Base-by-base conservation (phyloP, 1,284 basidiomycete genomes). In the Fomitiporia mediterranea region DNA sequence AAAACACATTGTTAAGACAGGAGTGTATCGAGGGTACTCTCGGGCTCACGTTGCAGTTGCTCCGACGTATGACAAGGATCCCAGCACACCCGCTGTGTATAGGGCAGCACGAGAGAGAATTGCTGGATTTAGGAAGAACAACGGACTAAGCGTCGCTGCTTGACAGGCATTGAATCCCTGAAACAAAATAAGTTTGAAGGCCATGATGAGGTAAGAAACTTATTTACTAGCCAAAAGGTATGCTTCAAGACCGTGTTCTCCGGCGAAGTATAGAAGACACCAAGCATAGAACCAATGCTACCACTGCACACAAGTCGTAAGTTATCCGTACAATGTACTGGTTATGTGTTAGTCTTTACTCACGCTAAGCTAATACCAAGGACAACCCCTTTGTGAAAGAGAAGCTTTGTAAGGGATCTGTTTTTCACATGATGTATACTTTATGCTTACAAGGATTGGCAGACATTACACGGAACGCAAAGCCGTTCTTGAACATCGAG, bases 21-120 rank as follows among this genome's bases (percentile, higher is more conserved):
- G 37, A 54, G 21, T 44, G 27, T 3, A 56, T 42, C 28, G 44
- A 6, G 21, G 38, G n/a, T 13, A 51, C 9, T 11, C 17, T 30
- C 32, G 32, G 37, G 68, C 79, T 62, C 61, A 84, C 86, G 76
- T 86, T 28, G 93, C 93, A 17, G 94, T 96, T 7, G 92, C 91
- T 30, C 93, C 93, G 27, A 96, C 81, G 66, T 93, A 96, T 35
- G 86, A 88, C 28, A 95, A 78, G 5, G 85, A 81, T 4, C 91
- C 93, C 17, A 94, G 84, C 2, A 94, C 81, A 44, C 92, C 93
- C 43, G 84, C 81, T 0, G 93, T 95, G 71, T 96, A 96, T 4
- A 96, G 74, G 9, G 90, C 93, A 7, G 93, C 94, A 39, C 93
- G 83, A n/a, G 88, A 86, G 44, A 96, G 79, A 58, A 96, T 79